Evolutionary conservation across 1,284 basidiomycete genomes (phyloP), one percentile per base, ranked within the genome.

Genomic region (Ustilago xerochloae): DNA sequence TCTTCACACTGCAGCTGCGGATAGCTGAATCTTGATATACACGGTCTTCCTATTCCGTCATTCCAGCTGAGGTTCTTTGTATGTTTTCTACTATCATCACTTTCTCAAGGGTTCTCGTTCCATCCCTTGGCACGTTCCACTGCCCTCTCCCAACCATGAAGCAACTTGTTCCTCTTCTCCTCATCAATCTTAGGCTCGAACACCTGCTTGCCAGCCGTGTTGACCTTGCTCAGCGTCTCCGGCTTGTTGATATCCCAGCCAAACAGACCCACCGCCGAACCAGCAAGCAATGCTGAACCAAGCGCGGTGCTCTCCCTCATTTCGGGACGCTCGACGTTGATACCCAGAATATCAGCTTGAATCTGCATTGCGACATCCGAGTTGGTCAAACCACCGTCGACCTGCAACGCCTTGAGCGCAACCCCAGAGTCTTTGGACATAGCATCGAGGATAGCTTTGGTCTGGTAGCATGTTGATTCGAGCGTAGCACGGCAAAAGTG

Each of bases 301-400:
- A 99, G 87, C 6, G 97, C 96, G 6, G 96, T 99, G 9, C 93
- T 94, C 92, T 99, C 96, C 84, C 95, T 88, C 96, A 99, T 99
- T 81, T 93, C 91, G 15, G 96, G 95, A 56, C 96, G 88, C 68
- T 95, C 87, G 61, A 99, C 93, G 22, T 90, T 90, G 86, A 97
- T 95, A 12, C 95, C 96, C 26, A 94, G 92, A 49, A 97, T 88
- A 83, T 98, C 93, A 2, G 96, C 94, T 79, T 98, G 89, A 54
- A 98, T 88, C 83, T 91, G 90, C 94, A 98, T 97, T 4, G 91
- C 91, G 18, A 92, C 85, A 82, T 96, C 83, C 43, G 81, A 81
- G 62, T 82, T 83, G 36, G 85, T 85, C 77, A 85, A 63, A 3
- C 81, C 81, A 39, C 94, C 94, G 83, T 97, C 94, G 49, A 97